Base-by-base conservation (phyloP, 345 rosid species). In the Murraya paniculata region DNA sequence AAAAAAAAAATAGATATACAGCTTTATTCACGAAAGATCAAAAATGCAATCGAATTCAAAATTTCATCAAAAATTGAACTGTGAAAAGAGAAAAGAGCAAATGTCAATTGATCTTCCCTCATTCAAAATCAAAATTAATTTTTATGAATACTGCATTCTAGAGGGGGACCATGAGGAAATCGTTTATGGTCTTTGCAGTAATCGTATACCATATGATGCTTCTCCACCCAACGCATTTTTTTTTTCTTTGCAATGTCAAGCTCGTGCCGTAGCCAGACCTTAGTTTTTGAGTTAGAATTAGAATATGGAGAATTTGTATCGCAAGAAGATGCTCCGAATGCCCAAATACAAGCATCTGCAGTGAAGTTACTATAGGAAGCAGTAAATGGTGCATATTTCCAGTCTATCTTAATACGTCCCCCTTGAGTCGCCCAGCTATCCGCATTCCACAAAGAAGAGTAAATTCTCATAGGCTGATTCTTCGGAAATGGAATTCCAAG, bases 341-440 rank as follows among this genome's bases (percentile, higher is more conserved):
- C 65, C 30, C 75, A 77, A 56, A 85, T 76, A 19, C 91, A 88
- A 16, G 86, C 86, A 36, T 84, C 78, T 7, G 70, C 89, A 64
- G 61, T 84, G 66, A 82, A 84, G 73, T 78, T 84, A 35, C 76
- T 78, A 55, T 82, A 84, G n/a, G 89, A 82, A 64, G 90, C 88
- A 5, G 86, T 83, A 76, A 83, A 85, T 2, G 88, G 92, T 30
- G 90, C 85, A 0, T 81, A 66, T 16, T 84, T 79, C 86, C 91
- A 89, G 72, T 90, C 91, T 2, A 87, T 89, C 84, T 89, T 92
- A 6, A 92, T 71, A 5, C 80, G 86, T 7, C 96, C 94, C 36
- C 91, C 94, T 53, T 91, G 81, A 8, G 92, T 91, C 7, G 90
- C 91, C 93, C 94, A 91, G 79, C 89, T 89, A 14, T 87, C 88